Base-by-base conservation (phyloP, 768 basidiomycete species). In the Tricholoma sp. region DNA sequence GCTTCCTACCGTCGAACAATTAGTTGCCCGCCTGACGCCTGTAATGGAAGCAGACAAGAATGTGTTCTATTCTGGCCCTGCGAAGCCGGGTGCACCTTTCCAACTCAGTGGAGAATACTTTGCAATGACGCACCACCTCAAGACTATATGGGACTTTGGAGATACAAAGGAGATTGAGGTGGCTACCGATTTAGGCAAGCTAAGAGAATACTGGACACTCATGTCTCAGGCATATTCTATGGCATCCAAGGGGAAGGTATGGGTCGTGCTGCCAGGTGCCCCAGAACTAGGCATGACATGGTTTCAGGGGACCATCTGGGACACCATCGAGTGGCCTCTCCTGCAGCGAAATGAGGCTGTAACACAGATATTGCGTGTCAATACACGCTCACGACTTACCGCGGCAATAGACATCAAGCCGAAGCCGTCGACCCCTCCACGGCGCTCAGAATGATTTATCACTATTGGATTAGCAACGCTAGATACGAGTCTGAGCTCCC, bases 291-390 rank as follows among this genome's bases (percentile, higher is more conserved):
- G 52, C 1, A 53, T 36, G 8, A 18, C 54, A 7, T 59, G 55
- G 36, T 52, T 31, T 32, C 11, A 33, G 4, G 52, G 53, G 9
- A 44, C 60, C 8, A 20, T 59, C 11, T 61, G 60, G 60, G 52
- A 20, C 7, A 48, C 52, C 17, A 17, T 54, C 7, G 60, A 61
- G 52, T 61, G 57, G 57, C 52, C 49, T 9, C 28, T 37, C 6
- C 55, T 61, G 18, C 9, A 39, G 49, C 39, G 50, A 48, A 61
- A 61, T 24, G 2, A 6, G 17, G 29, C 34, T n/a, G 60, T 61
- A 12, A 54, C 47, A 13, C 39, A 49, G 33, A 34, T 61, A 13
- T 15, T 59, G 4, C 55, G 48, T 41, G n/a, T 59, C 7, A 36
- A 57, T n/a, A n/a, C n/a, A n/a, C n/a, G n/a, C n/a, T n/a, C n/a